Evolutionary conservation across 164 flowering plant genomes (phyloP).

Genomic region (Berberis thunbergii): DNA sequence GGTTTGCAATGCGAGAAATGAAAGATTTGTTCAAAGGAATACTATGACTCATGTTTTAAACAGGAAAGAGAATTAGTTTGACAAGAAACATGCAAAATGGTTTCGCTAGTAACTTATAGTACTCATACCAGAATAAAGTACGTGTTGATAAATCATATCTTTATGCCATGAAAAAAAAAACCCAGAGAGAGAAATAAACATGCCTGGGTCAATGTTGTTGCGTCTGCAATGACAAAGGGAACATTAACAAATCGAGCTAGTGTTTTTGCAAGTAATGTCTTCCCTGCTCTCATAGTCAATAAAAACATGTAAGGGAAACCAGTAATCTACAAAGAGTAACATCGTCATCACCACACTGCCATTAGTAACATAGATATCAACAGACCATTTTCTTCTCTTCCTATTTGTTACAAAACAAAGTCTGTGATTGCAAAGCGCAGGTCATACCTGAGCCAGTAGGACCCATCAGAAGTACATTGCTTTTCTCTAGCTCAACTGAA

Average conservation of each 20-base stretch:
- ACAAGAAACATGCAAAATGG: too few relatives aligned
- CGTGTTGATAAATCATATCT: neutral
- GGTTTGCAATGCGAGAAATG: too few relatives aligned
- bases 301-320: neutral
- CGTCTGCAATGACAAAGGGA: constrained; percentile 97
- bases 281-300: constrained; percentile 47
- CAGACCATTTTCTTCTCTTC: too few relatives aligned
- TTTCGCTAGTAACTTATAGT: too few relatives aligned
- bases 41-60: too few relatives aligned
- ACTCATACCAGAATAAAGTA: neutral
- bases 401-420: neutral
- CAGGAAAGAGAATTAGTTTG: too few relatives aligned
- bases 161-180: neutral
- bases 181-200: constrained; percentile 14
- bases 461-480: constrained; percentile 98
- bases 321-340: too few relatives aligned
- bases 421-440: constrained; percentile 3
- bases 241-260: constrained; percentile 96
- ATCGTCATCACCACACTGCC: too few relatives aligned
- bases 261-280: constrained; percentile 93
- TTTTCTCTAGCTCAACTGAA: constrained; percentile 83
- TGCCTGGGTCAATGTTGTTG: constrained; percentile 93
- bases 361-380: too few relatives aligned
- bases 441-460: constrained; percentile 94
- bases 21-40: too few relatives aligned